phyloP scores from a whole-genome alignment of 2,329 filamentous ascomycete genomes.

The Lithohypha guttulata region DNA sequence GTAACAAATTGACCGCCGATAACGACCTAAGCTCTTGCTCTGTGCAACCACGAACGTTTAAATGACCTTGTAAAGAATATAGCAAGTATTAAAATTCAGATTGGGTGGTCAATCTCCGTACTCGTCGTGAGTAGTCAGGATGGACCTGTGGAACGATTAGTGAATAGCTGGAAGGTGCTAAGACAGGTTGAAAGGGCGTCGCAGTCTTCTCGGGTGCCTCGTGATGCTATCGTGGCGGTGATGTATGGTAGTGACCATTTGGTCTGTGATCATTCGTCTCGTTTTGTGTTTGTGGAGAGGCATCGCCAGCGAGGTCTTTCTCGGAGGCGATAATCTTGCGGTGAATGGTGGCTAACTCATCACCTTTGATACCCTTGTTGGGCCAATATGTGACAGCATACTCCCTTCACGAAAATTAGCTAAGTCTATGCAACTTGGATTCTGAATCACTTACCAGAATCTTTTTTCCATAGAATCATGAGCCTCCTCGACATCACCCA shows the following conservation, averaged over 20 bases:
- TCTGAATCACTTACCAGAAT: slow-evolving; percentile 31
- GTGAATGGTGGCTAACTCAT: slow-evolving; percentile 20
- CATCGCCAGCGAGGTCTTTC: slow-evolving; percentile 20
- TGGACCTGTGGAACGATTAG: background rate
- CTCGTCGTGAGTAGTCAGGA: background rate
- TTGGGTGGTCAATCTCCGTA: background rate
- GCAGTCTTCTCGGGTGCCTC: background rate
- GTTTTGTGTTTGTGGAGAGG: slow-evolving; percentile 20
- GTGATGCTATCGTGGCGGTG: slow-evolving; percentile 13
- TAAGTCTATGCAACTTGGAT: slow-evolving; percentile 2
- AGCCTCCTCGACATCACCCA: slow-evolving; percentile 29
- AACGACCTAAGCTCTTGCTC: background rate
- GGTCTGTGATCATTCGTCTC: slow-evolving; percentile 18
- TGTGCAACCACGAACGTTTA: background rate
- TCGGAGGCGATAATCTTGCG: slow-evolving; percentile 22
- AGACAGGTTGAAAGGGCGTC: background rate
- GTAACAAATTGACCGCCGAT: background rate
- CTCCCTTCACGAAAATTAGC: slow-evolving; percentile 29
- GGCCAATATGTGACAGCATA: slow-evolving; percentile 39
- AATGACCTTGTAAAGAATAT: background rate
- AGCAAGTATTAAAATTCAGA: too few relatives aligned
- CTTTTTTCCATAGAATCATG: slow-evolving; percentile 33
- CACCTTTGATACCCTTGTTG: slow-evolving; percentile 30
- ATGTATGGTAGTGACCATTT: slow-evolving; percentile 21
- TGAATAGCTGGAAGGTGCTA: background rate